Evolutionary conservation across 139 green algal genomes (phyloP).

Genomic region (Chlorella sp.): DNA sequence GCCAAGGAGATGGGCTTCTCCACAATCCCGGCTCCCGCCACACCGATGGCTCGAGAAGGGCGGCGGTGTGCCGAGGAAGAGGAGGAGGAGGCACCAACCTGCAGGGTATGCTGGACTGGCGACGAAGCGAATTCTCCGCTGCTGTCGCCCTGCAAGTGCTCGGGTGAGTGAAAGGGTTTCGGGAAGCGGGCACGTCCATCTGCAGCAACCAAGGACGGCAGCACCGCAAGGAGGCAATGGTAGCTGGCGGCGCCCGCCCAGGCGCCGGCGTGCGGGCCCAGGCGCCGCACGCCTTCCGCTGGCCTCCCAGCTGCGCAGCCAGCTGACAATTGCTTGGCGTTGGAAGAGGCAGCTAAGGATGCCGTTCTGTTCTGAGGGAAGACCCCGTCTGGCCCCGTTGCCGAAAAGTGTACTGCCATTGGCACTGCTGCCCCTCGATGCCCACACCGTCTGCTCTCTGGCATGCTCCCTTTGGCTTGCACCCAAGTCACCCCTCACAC

Average conservation of each 20-base stretch:
- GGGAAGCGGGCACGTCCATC: background rate
- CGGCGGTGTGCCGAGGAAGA: background rate
- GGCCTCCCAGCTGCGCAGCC: background rate
- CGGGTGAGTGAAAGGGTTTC: background rate
- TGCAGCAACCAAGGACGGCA: background rate
- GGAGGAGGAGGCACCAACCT: background rate
- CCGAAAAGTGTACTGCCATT: background rate
- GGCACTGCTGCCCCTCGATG: background rate
- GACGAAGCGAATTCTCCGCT: background rate
- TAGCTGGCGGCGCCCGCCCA: background rate
- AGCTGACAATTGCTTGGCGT: no score
- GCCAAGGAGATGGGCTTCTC: background rate
- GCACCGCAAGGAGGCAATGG: background rate
- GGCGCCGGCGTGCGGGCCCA: background rate
- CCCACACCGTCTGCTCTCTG: background rate
- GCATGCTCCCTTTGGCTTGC: background rate
- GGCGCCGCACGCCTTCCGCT: background rate
- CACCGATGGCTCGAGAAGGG: background rate
- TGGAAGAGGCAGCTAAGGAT: background rate
- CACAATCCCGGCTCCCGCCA: background rate
- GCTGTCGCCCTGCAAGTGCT: conserved; percentile 40
- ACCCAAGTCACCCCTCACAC: background rate
- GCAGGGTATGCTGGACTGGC: conserved; percentile 44
- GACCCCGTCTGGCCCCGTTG: background rate
- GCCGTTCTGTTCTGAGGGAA: background rate